Conservation (phyloP, 148 eudicot genomes). For the Rhododendron simsii region DNA sequence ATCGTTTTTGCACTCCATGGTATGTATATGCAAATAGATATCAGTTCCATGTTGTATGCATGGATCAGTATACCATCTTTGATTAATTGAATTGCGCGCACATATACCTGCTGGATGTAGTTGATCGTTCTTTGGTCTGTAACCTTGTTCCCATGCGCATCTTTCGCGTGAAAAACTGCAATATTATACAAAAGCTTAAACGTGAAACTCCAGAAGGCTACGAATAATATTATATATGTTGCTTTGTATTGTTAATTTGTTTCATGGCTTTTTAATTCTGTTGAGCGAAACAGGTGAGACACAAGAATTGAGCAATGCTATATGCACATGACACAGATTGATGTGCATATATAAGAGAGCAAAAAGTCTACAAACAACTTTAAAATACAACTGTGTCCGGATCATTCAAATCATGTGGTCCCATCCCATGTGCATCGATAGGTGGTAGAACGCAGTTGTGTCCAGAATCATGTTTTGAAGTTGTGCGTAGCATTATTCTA, state of each 20-base stretch:
- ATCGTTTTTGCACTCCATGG: too few relatives aligned
- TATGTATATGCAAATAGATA: too few relatives aligned
- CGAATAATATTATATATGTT: background rate
- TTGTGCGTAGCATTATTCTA: too few relatives aligned
- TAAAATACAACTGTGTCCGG: too few relatives aligned
- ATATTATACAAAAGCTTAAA: background rate
- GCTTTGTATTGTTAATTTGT: background rate
- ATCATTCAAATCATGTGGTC: too few relatives aligned
- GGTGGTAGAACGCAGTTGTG: too few relatives aligned
- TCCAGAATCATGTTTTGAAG: too few relatives aligned
- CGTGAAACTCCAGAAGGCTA: background rate
- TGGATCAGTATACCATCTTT: background rate
- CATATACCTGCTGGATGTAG: slow-evolving; percentile 73
- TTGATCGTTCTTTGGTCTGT: slow-evolving; percentile 68
- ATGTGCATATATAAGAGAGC: too few relatives aligned
- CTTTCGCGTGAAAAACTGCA: slow-evolving; percentile 96
- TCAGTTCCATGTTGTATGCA: background rate
- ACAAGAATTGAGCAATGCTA: background rate
- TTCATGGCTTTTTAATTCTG: background rate
- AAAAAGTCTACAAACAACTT: too few relatives aligned
- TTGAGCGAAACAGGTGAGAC: background rate
- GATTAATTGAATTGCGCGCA: background rate
- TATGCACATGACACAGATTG: too few relatives aligned
- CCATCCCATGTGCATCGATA: too few relatives aligned
- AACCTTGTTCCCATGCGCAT: slow-evolving; percentile 72